Conservation (phyloP, 805 yeast species). For the Monosporozyma siamensis region DNA sequence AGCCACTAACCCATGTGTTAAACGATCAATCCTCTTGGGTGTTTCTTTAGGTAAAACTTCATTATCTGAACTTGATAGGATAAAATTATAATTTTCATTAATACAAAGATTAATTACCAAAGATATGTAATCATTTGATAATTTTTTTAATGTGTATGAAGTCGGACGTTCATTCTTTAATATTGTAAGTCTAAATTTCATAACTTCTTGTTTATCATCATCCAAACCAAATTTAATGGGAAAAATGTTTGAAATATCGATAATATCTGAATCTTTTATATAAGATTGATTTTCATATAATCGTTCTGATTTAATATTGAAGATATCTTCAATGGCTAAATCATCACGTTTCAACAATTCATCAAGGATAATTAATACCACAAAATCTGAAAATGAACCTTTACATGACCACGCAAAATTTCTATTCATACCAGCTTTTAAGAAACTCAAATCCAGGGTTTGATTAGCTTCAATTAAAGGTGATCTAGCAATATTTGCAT, state of each 20-base stretch:
- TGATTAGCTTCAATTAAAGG: background rate
- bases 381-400: conserved; percentile 20
- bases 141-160: conserved; percentile 10
- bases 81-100: conserved; percentile 9
- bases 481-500: conserved; percentile 2
- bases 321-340: conserved; percentile 16
- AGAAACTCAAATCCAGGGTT: conserved; percentile 14
- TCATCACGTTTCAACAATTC: conserved; percentile 19
- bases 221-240: conserved; percentile 12
- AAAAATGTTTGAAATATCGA: conserved; percentile 17
- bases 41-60: conserved; percentile 9
- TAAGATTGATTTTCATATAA: conserved; percentile 2
- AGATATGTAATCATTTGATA: conserved; percentile 10
- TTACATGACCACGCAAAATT: conserved; percentile 26
- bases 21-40: conserved; percentile 15
- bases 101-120: conserved; percentile 14
- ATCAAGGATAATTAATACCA: conserved; percentile 18
- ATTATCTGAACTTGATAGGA: conserved; percentile 2
- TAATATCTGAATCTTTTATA: conserved; percentile 12
- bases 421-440: conserved; percentile 25
- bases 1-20: conserved; percentile 13
- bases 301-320: conserved; percentile 17
- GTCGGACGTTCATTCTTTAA: conserved; percentile 15
- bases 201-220: conserved; percentile 5
- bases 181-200: conserved; percentile 17